Evolutionary conservation across 2,329 filamentous ascomycete genomes (phyloP), one percentile per base, ranked within the genome.

Genomic region (Colletotrichum ledebouriae): DNA sequence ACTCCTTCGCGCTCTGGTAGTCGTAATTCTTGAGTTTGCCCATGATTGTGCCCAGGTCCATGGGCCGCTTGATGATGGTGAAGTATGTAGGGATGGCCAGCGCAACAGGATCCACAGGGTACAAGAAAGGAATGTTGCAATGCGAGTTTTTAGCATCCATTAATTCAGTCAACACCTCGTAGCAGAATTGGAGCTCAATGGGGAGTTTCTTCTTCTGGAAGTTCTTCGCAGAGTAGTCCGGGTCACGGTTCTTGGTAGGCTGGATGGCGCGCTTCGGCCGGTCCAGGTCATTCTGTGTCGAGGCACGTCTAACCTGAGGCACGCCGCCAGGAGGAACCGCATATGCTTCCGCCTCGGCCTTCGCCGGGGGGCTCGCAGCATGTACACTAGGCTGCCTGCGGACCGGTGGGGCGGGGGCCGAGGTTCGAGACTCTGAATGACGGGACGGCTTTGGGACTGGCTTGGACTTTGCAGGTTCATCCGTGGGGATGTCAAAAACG

Each of bases 221-320:
- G 76, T 94, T 93, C 15, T 79, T 79, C 17, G 87, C 87, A 17
- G 90, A 88, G 77, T 98, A 98, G 7, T 94, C 92, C n/a, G 98
- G 86, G 76, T 98, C 96, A 72, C 95, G 94, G 70, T 91, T 89
- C 75, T 95, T 94, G 0, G 96, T 94, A 9, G 94, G 92, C 74
- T 97, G 94, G 63, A 98, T 97, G 13, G 95, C 94, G 61, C 96
- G 91, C 84, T 98, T 98, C 11, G 95, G 94, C 59, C 96, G 89
- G 71, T 89, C 87, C 64, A 90, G 92, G 72, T 94, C 93, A 4
- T 87, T 86, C 66, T 90, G 91, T 6, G 89, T 91, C 1, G 93
- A 97, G 74, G 97, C 94, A 20, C 95, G 92, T 61, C 96, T 91
- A 71, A 96, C 96, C 44, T 94, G 85, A 9, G 94, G 94, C 44